Base-by-base conservation (phyloP, 140 eudicot genomes). In the Senecio squalidus region DNA sequence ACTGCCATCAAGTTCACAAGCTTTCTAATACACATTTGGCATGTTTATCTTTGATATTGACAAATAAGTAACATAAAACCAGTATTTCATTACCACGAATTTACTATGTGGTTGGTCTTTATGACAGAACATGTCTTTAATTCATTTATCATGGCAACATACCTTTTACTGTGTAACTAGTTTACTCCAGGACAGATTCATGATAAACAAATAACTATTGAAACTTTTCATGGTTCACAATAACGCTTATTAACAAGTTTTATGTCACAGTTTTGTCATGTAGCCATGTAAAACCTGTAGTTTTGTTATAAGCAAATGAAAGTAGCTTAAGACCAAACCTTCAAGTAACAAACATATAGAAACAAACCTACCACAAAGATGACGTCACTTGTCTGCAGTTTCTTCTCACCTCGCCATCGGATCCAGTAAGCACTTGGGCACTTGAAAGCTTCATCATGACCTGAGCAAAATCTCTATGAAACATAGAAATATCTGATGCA, bases 391-490 rank as follows among this genome's bases (percentile, higher is more conserved):
- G 62, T 72, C 84, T 59, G 67, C 94, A 88, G 56, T 55, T 68
- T 28, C 18, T 39, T 18, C 94, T 55, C 39, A 88, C 83, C 59
- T 81, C 83, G 28, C 95, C 95, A 55, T 21, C 45, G 2, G 73
- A 47, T 26, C 74, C 83, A 21, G 92, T 88, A 39, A 78, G 47
- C 45, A 79, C 88, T 14, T 59, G 63, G 24, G 70, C 60, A 50
- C 58, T 67, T 11, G 96, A 88, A 47, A 88, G 88, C 76, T 88
- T 88, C 79, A 79, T 84, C 96, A 81, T 88, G 36, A 83, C 68
- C 39, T 57, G 58, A 5, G 81, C 84, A 69, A 88, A 89, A 61
- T 89, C 88, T 60, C 67, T 72, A 47, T 44, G 78, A 65, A 89
- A 89, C 66, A 85, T 60, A 13, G 77, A 66, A 44, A 58, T 68